Evolutionary conservation across 139 green algal species (phyloP).

Genomic region (Raphidocelis subcapitata): DNA sequence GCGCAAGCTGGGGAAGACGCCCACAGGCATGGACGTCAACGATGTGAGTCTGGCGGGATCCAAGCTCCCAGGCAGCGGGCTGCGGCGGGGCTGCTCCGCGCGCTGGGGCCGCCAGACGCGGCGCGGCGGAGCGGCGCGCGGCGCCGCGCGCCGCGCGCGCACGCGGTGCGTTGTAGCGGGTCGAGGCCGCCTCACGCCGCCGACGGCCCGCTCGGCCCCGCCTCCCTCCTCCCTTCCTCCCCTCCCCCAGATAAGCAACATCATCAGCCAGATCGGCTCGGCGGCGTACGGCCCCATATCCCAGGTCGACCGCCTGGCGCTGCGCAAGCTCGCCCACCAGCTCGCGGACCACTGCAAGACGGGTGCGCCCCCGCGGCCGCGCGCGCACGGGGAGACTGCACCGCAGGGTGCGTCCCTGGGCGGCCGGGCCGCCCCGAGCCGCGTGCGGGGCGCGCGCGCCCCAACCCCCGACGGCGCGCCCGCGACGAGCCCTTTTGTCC

Average conservation of each 20-base stretch:
- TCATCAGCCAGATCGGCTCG: slow-evolving; percentile 11
- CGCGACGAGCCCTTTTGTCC: too few species aligned
- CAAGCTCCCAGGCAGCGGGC: too few species aligned
- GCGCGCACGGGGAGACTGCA: neutral
- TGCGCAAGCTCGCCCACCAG: slow-evolving; percentile 53
- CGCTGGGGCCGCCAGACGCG: neutral
- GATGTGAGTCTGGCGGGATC: too few species aligned
- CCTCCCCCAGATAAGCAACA: slow-evolving; percentile 3
- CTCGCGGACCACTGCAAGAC: slow-evolving; percentile 73
- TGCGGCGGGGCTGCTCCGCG: neutral
- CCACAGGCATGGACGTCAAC: too few species aligned
- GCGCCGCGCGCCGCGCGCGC: too few species aligned
- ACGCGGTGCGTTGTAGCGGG: too few species aligned
- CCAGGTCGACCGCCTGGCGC: slow-evolving; percentile 32
- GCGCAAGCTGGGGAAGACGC: too few species aligned
- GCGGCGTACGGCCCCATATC: neutral
- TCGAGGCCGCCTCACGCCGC: too few species aligned
- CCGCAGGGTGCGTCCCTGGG: neutral
- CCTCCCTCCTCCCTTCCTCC: neutral
- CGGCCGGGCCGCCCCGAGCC: too few species aligned
- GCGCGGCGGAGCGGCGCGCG: neutral
- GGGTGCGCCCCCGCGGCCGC: slow-evolving; percentile 15
- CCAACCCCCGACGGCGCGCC: too few species aligned
- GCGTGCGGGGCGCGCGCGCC: too few species aligned
- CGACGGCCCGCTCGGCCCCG: neutral